Evolutionary conservation across 2,329 filamentous ascomycete species (phyloP), one percentile per base, ranked within the genome.

Genomic region (Samsoniella hepiali): DNA sequence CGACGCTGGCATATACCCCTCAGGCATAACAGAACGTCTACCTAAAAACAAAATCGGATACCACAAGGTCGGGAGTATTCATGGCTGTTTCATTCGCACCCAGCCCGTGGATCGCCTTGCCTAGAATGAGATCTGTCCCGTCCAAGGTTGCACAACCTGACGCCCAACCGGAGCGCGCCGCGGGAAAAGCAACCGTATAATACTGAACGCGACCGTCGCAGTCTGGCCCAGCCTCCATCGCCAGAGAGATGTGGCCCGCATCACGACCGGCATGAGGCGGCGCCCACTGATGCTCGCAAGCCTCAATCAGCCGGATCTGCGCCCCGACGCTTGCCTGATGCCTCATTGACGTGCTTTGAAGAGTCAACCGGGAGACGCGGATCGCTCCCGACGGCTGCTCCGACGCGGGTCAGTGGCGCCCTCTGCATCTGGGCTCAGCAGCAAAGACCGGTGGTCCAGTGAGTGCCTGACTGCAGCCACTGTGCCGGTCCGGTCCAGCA

Each of bases 31-130:
- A 22, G 31, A 36, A 3, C 22, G 72, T 74, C 40, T n/a, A 62
- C 22, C 22, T 22, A 22, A 22, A 22, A 22, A 22, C 22, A 22
- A 22, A 22, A 22, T 22, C 22, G 22, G 22, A 22, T 22, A 22
- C 22, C 22, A 22, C 22, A 22, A 22, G 22, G 22, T 22, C 22
- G 22, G 22, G 22, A 22, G 22, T 22, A 22, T 22, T 22, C 22
- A 22, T 22, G 22, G 22, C 22, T 22, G 22, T 22, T 22, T 22
- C 22, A 64, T 74, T 74, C 10, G 65, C 69, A n/a, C 72, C 72
- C 9, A 69, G 69, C 7, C 72, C 71, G 58, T 75, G 72, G 22
- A 74, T 69, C 5, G 73, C 69, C 68, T 74, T 75, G 38, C 73
- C 71, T 22, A 32, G 68, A 45, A 75, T 71, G 62, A 73, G 70